Evolutionary conservation across 495 filamentous ascomycete species (phyloP).

Genomic region (Xylaria cubensis): DNA sequence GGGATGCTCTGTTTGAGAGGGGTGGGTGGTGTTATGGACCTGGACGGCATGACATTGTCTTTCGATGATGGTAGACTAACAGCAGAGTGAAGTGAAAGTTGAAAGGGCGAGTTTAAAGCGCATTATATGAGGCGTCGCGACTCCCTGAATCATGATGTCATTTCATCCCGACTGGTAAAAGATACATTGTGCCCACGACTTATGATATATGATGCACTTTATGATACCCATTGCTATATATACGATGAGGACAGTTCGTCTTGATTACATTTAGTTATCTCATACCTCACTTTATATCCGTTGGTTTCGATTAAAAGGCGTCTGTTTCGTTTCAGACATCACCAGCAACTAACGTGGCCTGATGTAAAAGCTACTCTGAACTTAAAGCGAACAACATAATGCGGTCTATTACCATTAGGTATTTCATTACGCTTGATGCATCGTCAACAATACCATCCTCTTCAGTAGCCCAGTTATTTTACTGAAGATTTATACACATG

Average conservation of each 20-base stretch:
- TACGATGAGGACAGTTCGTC: neutral
- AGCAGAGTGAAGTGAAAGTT: neutral
- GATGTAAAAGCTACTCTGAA: too few species aligned
- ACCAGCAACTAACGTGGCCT: too few species aligned
- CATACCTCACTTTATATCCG: neutral
- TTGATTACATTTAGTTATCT: neutral
- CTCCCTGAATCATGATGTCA: slow-evolving; percentile 14
- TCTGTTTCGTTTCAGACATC: too few species aligned
- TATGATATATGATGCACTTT: neutral
- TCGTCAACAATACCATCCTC: too few species aligned
- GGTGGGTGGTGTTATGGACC: neutral
- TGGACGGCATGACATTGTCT: slow-evolving; percentile 7
- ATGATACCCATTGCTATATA: neutral
- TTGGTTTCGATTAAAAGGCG: neutral
- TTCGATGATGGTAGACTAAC: neutral
- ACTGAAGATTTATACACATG: too few species aligned
- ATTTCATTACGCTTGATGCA: too few species aligned
- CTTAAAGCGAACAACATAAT: too few species aligned
- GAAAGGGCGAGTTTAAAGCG: slow-evolving; percentile 19
- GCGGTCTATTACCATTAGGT: too few species aligned
- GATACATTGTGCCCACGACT: too few species aligned
- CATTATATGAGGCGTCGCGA: neutral
- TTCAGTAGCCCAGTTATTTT: too few species aligned
- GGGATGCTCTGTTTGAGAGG: slow-evolving; percentile 1
- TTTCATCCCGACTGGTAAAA: neutral